Base-by-base conservation (phyloP, 2,329 filamentous ascomycete species). In the Falciphora oryzae region DNA sequence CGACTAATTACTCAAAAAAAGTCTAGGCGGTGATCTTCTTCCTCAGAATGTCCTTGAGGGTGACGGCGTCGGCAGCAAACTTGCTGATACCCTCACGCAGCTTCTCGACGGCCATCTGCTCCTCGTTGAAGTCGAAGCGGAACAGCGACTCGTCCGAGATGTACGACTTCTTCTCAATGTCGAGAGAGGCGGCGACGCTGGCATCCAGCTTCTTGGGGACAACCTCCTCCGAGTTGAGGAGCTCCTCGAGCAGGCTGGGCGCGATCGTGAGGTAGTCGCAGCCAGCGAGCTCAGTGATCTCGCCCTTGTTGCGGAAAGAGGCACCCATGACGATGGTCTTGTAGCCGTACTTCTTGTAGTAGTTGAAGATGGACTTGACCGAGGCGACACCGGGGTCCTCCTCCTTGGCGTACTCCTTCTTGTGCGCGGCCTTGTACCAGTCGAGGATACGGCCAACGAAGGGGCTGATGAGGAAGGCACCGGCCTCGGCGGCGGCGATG, bases 271-370 rank as follows among this genome's bases (percentile, higher is more conserved):
- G 85, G 86, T 99, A 99, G 81, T 99, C 95, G 78, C 93, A 97
- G 76, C 95, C 95, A 77, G 94, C 94, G 68, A 99, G 88, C 85
- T 99, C 95, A 61, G 92, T 98, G 80, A 99, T 96, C 85, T 99
- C 95, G 75, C 95, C 95, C 69, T 83, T 83, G 85, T 90, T 98
- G 78, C 95, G 89, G 92, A 99, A 99, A 57, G 93, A 97, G 72
- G 95, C 95, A 76, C 95, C 95, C 95, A 99, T 99, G 81, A 99
- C 95, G 73, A 98, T 97, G 79, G 95, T 99, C 74, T 96, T 97
- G 89, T 99, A 97, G 79, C 91, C 92, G 79, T 83, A 92, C 87
- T 98, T 98, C 92, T 99, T 99, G 90, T 99, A 99, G 91, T 99
- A 99, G 88, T 99, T 95, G 89, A 90, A 99, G 84, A 99, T 99